Conservation (phyloP, 257 asterid species). For the Nemophila menziesii region DNA sequence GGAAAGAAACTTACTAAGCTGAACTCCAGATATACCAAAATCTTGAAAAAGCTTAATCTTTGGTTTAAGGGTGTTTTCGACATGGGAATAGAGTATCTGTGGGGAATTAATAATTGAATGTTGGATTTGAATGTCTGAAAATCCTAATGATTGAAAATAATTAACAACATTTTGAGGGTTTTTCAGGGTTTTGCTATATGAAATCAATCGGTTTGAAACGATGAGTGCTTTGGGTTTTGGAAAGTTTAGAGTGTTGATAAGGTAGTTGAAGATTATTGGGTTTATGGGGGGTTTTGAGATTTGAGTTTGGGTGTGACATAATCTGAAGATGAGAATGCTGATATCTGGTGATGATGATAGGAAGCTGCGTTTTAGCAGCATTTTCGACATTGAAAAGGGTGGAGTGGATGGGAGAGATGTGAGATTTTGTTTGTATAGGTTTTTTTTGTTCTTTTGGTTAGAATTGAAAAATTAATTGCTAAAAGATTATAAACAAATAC, state of each 20-base stretch:
- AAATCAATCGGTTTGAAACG: not conserved
- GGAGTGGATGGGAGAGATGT: too few relatives aligned
- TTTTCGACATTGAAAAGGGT: too few relatives aligned
- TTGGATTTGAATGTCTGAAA: constrained; percentile 15
- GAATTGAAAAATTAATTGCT: too few relatives aligned
- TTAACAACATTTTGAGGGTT: constrained; percentile 6
- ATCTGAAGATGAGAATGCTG: constrained; percentile 11
- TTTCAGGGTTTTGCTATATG: constrained; percentile 8
- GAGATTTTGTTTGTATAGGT: too few relatives aligned
- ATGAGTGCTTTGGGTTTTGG: constrained; percentile 13
- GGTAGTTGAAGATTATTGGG: constrained; percentile 14
- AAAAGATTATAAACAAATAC: too few relatives aligned
- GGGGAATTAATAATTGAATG: constrained; percentile 6
- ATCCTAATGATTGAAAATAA: constrained; percentile 11
- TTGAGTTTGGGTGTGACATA: constrained; percentile 5
- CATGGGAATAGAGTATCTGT: constrained; percentile 11
- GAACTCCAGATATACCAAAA: constrained; percentile 20
- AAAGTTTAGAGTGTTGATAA: constrained; percentile 7
- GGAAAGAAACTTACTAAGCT: constrained; percentile 17
- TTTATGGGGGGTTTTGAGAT: too few relatives aligned
- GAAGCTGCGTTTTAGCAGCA: too few relatives aligned
- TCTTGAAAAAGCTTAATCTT: constrained; percentile 24
- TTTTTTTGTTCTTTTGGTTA: too few relatives aligned
- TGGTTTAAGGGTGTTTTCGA: constrained; percentile 25
- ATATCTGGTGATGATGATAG: too few relatives aligned